Evolutionary conservation across 768 basidiomycete species (phyloP), one percentile per base, ranked within the genome.

Genomic region (Grammothele lineata): DNA sequence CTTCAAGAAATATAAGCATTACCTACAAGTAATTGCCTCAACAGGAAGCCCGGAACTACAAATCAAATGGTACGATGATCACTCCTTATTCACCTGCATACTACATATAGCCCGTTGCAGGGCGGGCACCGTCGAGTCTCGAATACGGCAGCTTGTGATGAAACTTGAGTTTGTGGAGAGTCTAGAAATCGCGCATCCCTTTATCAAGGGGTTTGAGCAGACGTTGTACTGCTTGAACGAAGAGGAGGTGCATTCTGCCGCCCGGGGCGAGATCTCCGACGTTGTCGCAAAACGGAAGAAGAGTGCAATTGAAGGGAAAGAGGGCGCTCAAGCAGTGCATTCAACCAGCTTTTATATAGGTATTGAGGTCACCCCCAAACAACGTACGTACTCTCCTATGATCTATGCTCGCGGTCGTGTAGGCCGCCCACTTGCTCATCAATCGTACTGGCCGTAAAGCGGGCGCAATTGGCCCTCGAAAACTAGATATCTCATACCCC

Each of bases 321-420:
- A 87, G 51, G 87, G 85, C 47, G 78, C 79, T 35, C 81, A 83
- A 36, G 74, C 80, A n/a, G 89, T 97, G 8, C 80, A 87, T 63
- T 88, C 92, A n/a, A 93, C 93, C n/a, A 92, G 89, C 1, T 98
- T 96, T 68, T 99, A 95, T 62, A 92, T 99, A 54, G 96, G 96
- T 17, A 77, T 99, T 46, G 80, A 83, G 36, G 89, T 99, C 52
- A 87, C 92, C 64, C 87, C 91, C 46, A 94, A 86, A 70, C 87
- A 83, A 69, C 77, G 94, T 96, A 70, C 71, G 77, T 75, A 21
- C 24, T 30, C 4, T 21, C 34, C 25, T 33, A 32, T 17, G 1
- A 3, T 7, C 24, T 24, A 22, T 17, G n/a, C n/a, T n/a, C n/a
- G n/a, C n/a, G n/a, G n/a, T n/a, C 27, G 14, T 30, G 27, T 30